Evolutionary conservation across 106 monocot genomes (phyloP), one percentile per base, ranked within the genome.

Genomic region (Apostasia shenzhenica): DNA sequence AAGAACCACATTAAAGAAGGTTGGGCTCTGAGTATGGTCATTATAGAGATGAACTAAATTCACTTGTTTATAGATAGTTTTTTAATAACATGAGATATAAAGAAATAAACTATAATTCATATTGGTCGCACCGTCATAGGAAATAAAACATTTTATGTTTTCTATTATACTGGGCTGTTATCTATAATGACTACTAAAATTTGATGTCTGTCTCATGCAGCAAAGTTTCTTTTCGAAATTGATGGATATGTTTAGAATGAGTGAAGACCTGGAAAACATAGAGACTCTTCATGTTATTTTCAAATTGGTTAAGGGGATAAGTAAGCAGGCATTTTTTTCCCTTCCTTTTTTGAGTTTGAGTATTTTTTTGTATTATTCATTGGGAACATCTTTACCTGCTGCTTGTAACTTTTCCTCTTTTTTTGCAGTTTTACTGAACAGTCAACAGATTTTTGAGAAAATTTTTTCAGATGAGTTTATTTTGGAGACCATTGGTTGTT

Each of bases 401-500:
- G 26, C 41, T 12, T 61, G 5, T 61, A n/a, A 11, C 61, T 37
- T 12, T 59, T 13, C 54, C 54, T 61, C 41, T 11, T 45, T 9
- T 49, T 69, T 4, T 94, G 74, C 84, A 95, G 95, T 95, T 69
- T 48, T 89, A 53, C 83, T 97, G 10, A 97, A 97, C 69, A 87
- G 69, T 64, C 75, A 79, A 46, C 84, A 82, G 67, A 90, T 97
- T 43, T 83, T 92, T 79, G 97, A 97, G 45, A 86, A 80, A 77
- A 83, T 92, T 42, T 90, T 97, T 75, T 76, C 77, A 6, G 92
- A 97, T 84, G 92, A 97, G 56, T 79, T 81, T 68, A 78, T 97
- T 46, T 70, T 87, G 73, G 97, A 87, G 68, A 77, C 90, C 57
- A 85, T 97, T 79, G 97, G 97, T 66, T 78, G 82, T 48, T 87